Base-by-base conservation (phyloP, 345 rosid genomes). In the Dipteronia dyeriana region DNA sequence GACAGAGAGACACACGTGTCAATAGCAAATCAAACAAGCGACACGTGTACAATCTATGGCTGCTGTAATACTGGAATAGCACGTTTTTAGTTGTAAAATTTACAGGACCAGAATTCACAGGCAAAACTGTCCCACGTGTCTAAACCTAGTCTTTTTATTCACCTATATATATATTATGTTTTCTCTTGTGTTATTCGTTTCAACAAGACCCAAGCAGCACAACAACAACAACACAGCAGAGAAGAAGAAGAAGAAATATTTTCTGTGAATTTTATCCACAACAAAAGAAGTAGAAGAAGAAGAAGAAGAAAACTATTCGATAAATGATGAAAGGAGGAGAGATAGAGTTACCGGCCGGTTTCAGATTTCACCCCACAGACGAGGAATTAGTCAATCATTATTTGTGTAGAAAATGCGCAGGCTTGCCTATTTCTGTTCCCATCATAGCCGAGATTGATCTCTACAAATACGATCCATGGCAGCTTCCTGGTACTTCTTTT, bases 341-440 rank as follows among this genome's bases (percentile, higher is more conserved):
- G 81, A 26, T 95, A 7, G 86, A 87, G 61, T 81, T 95, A 54
- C 98, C 98, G 54, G 82, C 98, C 0, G 98, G 99, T 43, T 93
- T 95, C 86, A 86, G 99, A 86, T 95, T 95, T 69, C 98, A 95
- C 65, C 99, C 99, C 1, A 95, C 99, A 3, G 99, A 95, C 67
- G 97, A 91, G 13, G 99, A 95, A 82, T 78, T 95, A 39, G 98
- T 95, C 67, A 90, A 83, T 78, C 91, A 87, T 68, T 95, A 95
- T 70, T 81, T 95, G 70, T 74, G 89, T 41, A 83, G 90, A 83
- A 95, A 88, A 85, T 93, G 98, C 34, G 87, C 86, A 1, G 84
- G 87, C 0, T 86, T 83, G 41, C 82, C 87, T 11, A 86, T 93
- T 66, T 16, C 82, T 19, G 97, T 84, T 78, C 92, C 99, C 2